phyloP scores from a whole-genome alignment of 306 rosid species.

The Castanea crenata region DNA sequence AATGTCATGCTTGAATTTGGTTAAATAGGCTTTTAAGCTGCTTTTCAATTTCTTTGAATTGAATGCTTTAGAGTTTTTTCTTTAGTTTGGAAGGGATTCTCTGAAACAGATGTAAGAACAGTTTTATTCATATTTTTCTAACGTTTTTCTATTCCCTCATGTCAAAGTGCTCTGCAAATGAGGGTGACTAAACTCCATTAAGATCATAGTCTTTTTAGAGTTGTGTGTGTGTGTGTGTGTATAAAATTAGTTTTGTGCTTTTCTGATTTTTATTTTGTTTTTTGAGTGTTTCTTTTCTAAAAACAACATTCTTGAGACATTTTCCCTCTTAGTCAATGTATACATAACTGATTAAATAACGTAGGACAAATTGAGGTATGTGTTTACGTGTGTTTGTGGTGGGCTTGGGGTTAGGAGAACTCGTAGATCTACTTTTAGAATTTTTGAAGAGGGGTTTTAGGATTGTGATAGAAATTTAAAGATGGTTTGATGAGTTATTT shows the following conservation, averaged over 20 bases:
- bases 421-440: no score
- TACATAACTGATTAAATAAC: no score
- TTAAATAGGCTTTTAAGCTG: neutral
- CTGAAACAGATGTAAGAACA: neutral
- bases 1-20: neutral
- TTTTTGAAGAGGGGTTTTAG: no score
- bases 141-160: no score
- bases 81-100: neutral
- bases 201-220: neutral
- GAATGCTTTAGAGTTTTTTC: neutral
- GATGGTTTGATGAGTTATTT: no score
- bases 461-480: no score
- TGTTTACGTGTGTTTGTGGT: no score
- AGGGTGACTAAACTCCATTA: neutral
- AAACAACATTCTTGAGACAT: neutral
- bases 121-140: neutral
- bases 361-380: no score
- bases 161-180: no score
- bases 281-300: neutral
- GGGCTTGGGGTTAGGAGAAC: no score
- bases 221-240: neutral
- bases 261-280: neutral
- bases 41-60: neutral
- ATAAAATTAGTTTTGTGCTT: neutral
- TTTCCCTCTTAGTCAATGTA: neutral